Conservation (phyloP, 805 yeast genomes). For the Suhomyces sp. region DNA sequence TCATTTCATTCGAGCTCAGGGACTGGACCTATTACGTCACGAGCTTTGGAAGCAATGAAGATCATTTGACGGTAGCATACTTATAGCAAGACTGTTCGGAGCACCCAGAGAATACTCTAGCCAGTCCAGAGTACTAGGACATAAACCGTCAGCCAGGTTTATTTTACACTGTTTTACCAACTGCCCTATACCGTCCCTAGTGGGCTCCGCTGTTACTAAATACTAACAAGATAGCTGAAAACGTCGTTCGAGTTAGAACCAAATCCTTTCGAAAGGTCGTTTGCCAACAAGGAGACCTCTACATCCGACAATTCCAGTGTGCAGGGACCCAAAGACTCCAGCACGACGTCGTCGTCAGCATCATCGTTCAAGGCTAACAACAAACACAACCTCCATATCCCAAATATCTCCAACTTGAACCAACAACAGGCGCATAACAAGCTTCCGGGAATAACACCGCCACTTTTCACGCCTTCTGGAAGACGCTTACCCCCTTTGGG, state of each 20-base stretch:
- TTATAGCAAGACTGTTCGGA: neutral
- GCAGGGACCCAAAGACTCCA: constrained; percentile 2
- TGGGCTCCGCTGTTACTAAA: neutral
- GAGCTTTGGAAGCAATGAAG: neutral
- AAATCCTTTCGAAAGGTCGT: constrained; percentile 92
- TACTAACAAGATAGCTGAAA: neutral
- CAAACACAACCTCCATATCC: constrained; percentile 37
- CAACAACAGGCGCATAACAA: constrained; percentile 13
- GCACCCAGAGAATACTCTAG: too few relatives aligned
- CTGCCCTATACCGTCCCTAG: neutral
- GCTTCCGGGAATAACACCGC: constrained; percentile 43
- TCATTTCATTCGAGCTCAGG: neutral
- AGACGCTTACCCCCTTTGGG: constrained; percentile 54
- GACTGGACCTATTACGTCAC: constrained; percentile 5
- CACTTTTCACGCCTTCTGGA: constrained; percentile 58
- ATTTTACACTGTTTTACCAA: neutral
- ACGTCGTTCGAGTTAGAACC: constrained; percentile 77
- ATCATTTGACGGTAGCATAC: neutral
- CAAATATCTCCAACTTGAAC: constrained; percentile 28
- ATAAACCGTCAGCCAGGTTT: neutral
- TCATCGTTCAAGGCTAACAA: constrained; percentile 38
- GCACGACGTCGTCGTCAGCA: constrained; percentile 1
- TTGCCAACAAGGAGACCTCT: constrained; percentile 58
- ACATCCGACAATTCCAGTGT: neutral
- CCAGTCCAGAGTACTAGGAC: neutral